Evolutionary conservation across 306 rosid genomes (phyloP).

Genomic region (Aeschynomene evenia): DNA sequence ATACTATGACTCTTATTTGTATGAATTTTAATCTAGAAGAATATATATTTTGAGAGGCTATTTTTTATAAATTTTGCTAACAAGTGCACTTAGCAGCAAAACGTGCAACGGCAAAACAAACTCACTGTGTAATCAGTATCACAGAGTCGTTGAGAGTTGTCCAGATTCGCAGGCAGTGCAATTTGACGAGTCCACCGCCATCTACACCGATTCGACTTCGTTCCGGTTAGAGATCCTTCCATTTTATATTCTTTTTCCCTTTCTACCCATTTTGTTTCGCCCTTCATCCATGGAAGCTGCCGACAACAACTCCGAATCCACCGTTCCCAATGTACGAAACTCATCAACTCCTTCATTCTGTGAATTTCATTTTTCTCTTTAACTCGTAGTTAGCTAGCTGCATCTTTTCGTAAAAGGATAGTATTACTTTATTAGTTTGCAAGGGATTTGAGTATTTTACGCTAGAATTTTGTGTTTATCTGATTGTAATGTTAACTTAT

Average conservation of each 20-base stretch:
- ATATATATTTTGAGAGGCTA: too few species aligned
- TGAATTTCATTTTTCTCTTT: not conserved
- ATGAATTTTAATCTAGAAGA: too few species aligned
- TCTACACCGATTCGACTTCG: not conserved
- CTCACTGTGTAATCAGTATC: too few species aligned
- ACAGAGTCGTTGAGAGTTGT: too few species aligned
- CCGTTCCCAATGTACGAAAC: slow-evolving; percentile 35
- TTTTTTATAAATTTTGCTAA: too few species aligned
- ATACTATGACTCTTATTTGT: too few species aligned
- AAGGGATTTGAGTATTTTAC: not conserved
- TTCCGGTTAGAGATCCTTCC: not conserved
- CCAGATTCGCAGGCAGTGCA: slow-evolving; percentile 20
- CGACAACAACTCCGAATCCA: slow-evolving; percentile 39
- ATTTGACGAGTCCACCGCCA: not conserved
- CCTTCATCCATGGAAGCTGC: slow-evolving; percentile 43
- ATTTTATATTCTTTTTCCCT: not conserved
- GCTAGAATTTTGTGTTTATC: not conserved
- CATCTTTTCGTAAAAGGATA: not conserved
- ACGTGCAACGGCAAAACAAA: too few species aligned
- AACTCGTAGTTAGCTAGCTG: not conserved
- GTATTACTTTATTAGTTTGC: not conserved
- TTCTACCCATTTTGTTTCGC: slow-evolving; percentile 20
- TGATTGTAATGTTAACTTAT: not conserved
- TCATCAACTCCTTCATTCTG: not conserved
- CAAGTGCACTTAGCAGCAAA: too few species aligned